Conservation (phyloP, 2,329 filamentous ascomycete species). For the Claviceps cyperi region DNA sequence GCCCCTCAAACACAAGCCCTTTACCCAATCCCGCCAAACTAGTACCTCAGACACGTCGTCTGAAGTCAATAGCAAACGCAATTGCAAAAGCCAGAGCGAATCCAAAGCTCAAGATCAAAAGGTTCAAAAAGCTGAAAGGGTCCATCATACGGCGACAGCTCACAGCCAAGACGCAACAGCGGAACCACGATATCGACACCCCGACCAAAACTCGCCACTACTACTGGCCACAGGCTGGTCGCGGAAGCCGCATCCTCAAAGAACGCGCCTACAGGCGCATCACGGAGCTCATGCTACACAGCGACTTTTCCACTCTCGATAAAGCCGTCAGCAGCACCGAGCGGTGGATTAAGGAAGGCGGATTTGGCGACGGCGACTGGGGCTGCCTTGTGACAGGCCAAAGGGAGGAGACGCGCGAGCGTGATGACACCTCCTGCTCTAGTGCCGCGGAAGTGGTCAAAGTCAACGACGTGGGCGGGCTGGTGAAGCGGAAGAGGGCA, state of each 20-base stretch:
- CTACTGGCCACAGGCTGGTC: slow-evolving; percentile 45
- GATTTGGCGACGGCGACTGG: slow-evolving; percentile 35
- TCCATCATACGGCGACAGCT: slow-evolving; percentile 50
- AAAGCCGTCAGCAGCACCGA: slow-evolving; percentile 49
- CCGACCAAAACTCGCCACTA: slow-evolving; percentile 47
- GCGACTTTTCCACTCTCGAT: slow-evolving; percentile 56
- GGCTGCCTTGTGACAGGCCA: slow-evolving; percentile 34
- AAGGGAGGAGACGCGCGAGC: slow-evolving; percentile 10
- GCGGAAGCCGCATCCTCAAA: slow-evolving; percentile 49
- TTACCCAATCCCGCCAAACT: slow-evolving; percentile 18
- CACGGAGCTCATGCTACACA: slow-evolving; percentile 53
- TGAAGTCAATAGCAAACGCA: background rate
- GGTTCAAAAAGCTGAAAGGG: slow-evolving; percentile 37
- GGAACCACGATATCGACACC: slow-evolving; percentile 33
- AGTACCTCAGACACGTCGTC: slow-evolving; percentile 2
- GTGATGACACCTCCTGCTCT: background rate
- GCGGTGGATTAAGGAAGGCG: slow-evolving; percentile 57
- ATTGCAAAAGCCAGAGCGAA: slow-evolving; percentile 17
- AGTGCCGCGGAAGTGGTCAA: slow-evolving; percentile 12
- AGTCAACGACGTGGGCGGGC: slow-evolving; percentile 33
- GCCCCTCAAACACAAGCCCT: slow-evolving; percentile 19
- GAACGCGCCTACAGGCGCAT: slow-evolving; percentile 52
- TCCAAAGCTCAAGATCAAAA: slow-evolving; percentile 15
- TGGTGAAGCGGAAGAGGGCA: slow-evolving; percentile 33
- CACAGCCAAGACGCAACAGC: slow-evolving; percentile 44